Evolutionary conservation across 2,329 filamentous ascomycete genomes (phyloP), one percentile per base, ranked within the genome.

Genomic region (Cladophialophora chaetospira): DNA sequence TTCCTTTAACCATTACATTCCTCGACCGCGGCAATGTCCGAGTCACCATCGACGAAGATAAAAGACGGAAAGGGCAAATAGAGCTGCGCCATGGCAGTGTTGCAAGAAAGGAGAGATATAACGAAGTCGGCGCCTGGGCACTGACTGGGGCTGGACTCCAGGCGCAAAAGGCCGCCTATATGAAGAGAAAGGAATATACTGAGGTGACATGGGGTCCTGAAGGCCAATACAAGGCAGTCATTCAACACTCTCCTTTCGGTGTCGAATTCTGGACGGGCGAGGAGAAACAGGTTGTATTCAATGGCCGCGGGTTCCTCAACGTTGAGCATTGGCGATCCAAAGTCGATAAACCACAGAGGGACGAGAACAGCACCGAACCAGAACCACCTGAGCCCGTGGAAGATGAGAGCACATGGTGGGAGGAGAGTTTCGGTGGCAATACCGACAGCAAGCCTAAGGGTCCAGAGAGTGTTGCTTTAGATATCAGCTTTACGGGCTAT

Each of bases 371-470:
- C 25, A 66, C 67, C 8, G 70, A 77, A 48, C 71, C 77, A 23
- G 71, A 75, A 33, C 65, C 67, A 31, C 61, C 71, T 31, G 69
- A 71, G 31, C 67, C 75, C 9, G 80, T 78, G 11, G 84, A 88
- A 62, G 89, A 94, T 63, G 89, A 97, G 70, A 88, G 87, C 74
- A 97, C 92, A 3, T 97, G 91, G 91, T 99, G 94, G 94, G 94
- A 99, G 5, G 94, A 99, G 77, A 84, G 82, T 0, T 99, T 99
- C 72, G 93, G 93, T 63, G 92, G 93, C 60, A 96, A 94, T 71
- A 97, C 92, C 0, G 94, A 99, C 72, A 84, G 87, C 4, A 99
- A 99, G 75, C 93, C 94, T n/a, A 86, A 86, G 68, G 94, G 94
- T 1, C 94, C 94, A 0, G 94, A 99, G 74, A 94, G 92, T 70